Evolutionary conservation across 371 early-diverging fungal genomes (phyloP).

Genomic region (Polyrhizophydium stewartii): DNA sequence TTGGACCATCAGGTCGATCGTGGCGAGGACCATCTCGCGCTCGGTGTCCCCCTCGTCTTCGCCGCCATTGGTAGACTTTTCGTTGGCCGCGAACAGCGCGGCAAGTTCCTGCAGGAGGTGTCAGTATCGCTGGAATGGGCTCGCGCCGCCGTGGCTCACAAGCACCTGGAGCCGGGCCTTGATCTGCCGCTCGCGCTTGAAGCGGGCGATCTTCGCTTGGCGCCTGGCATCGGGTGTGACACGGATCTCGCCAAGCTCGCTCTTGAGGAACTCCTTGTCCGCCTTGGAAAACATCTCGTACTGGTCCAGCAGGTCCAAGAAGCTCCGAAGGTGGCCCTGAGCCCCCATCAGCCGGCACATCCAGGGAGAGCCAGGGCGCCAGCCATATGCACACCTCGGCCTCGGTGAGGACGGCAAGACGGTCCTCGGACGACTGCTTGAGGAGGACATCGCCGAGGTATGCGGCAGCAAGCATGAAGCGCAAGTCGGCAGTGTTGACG

Average conservation of each 20-base stretch:
- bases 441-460: slow-evolving; percentile 68
- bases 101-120: too few relatives aligned
- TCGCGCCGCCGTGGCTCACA: slow-evolving; percentile 6
- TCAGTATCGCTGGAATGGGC: too few relatives aligned
- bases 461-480: slow-evolving; percentile 69
- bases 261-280: slow-evolving; percentile 31
- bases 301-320: slow-evolving; percentile 55
- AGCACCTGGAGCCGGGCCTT: slow-evolving; percentile 49
- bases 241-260: background rate
- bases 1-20: slow-evolving; percentile 57
- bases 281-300: slow-evolving; percentile 52
- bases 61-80: background rate
- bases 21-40: slow-evolving; percentile 58
- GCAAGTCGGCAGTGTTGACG: slow-evolving; percentile 74
- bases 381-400: slow-evolving; percentile 39
- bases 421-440: slow-evolving; percentile 46
- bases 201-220: slow-evolving; percentile 71
- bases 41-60: slow-evolving; percentile 44
- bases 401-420: slow-evolving; percentile 37
- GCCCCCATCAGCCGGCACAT: too few relatives aligned
- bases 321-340: slow-evolving; percentile 22
- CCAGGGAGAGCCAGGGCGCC: too few relatives aligned
- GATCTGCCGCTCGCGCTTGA: slow-evolving; percentile 66
- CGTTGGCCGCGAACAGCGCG: too few relatives aligned
- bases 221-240: slow-evolving; percentile 31